Evolutionary conservation across 345 rosid genomes (phyloP), one percentile per base, ranked within the genome.

Genomic region (Camelina laxa): DNA sequence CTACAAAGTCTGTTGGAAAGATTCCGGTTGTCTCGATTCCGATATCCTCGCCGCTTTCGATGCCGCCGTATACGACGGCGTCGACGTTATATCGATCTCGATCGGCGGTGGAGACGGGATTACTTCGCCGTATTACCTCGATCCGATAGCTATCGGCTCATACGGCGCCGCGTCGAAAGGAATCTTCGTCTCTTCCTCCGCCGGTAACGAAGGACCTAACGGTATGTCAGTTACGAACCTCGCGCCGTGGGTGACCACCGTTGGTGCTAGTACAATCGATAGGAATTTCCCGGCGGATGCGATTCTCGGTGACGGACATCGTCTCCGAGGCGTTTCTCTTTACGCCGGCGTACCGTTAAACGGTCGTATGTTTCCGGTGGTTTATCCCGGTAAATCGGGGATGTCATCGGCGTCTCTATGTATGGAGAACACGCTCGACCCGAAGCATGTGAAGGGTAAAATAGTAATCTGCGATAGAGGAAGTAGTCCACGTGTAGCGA

Each of bases 1-100:
- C 2, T 94, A 94, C 67, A 94, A 90, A 54, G 89, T 91, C 1
- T 94, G 97, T 16, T 94, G 96, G 97, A 94, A 90, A 81, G 75
- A 85, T 14, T 77, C 95, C 2, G 93, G 93, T 3, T 91, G 97
- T 9, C 88, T 89, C 22, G 92, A 91, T 61, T 91, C 93, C 14
- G 93, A 91, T 54, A 91, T 94, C 27, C 76, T 94, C n/a, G 92
- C 90, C 4, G 80, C 80, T 4, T 76, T 76, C 7, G 80, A 76
- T 10, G 65, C 77, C 1, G 77, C 77, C 0, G 92, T 91, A 0
- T 74, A 36, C 9, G 96, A 89, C 16, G 92, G 92, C 2, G 96
- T 93, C 0, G 87, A 93, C 31, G 90, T 91, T 16, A 91, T 91
- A 10, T 91, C 96, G 0, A 89, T 91, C 13, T 91, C 96, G 0